A percentile compares a stretch with the other conserved stretches of the same genome.
These are phyloP conservation scores for Graphiopsis chlorocephala DNA, from an alignment of 2,329 filamentous ascomycete species.

Conservation along the genomic window DNA sequence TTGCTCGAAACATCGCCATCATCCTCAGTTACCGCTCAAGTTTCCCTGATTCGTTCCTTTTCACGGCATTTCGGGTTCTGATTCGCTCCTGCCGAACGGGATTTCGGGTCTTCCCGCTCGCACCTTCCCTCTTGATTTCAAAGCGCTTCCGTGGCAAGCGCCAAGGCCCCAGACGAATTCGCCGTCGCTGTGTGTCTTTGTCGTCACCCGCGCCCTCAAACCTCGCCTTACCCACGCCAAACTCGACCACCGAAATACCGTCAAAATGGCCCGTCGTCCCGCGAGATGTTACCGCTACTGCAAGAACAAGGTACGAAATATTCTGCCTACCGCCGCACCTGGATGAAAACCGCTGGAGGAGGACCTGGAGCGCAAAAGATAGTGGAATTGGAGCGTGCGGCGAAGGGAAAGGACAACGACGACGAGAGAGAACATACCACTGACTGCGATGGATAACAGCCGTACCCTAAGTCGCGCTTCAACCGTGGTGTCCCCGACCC, in stretches of 20 bases:
- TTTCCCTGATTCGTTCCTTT: neutral
- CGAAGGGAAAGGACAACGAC: constrained; percentile 17
- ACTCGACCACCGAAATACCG: constrained; percentile 58
- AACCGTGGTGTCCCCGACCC: constrained; percentile 83
- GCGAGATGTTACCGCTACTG: constrained; percentile 98
- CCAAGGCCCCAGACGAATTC: no score
- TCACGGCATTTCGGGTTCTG: neutral
- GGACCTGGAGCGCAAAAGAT: constrained; percentile 10
- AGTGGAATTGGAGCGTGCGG: constrained; percentile 11
- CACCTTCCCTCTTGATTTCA: neutral
- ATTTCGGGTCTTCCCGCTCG: neutral
- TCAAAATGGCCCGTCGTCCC: constrained; percentile 98
- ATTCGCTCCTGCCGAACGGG: no score
- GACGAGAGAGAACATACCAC: constrained; percentile 31
- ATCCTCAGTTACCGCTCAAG: neutral
- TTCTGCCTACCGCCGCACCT: constrained; percentile 6
- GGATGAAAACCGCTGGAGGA: constrained; percentile 3
- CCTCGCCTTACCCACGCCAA: constrained; percentile 35
- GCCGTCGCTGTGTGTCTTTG: neutral
- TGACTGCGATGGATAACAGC: constrained; percentile 49
- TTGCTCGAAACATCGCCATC: neutral
- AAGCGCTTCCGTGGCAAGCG: neutral
- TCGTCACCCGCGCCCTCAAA: constrained; percentile 21
- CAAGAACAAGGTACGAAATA: constrained; percentile 93
- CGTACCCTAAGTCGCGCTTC: constrained; percentile 99